Conservation (phyloP, 306 rosid genomes). For the Fragaria nilgerrensis region DNA sequence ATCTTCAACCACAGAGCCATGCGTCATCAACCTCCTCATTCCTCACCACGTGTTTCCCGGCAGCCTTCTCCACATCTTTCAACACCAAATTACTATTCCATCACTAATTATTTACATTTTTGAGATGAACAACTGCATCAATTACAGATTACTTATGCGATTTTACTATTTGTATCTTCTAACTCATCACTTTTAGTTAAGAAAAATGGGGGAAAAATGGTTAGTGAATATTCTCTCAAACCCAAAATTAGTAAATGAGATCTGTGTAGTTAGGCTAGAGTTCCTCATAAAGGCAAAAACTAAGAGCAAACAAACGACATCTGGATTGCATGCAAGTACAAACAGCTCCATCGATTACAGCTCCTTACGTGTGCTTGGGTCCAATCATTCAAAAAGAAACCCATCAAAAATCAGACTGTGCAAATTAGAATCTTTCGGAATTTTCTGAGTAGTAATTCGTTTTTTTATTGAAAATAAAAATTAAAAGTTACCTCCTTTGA, state of each 20-base stretch:
- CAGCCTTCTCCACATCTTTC: not conserved
- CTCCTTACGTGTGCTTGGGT: not conserved
- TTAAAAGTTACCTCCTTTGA: conserved; percentile 13
- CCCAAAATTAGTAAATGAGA: not conserved
- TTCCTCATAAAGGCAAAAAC: not conserved
- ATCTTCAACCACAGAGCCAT: not conserved
- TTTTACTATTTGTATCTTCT: not conserved
- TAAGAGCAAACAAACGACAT: not conserved
- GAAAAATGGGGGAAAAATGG: not conserved
- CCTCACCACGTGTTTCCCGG: conserved; percentile 1
- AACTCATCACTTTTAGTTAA: too few relatives aligned
- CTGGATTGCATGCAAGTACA: conserved; percentile 12
- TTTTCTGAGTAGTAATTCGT: not conserved
- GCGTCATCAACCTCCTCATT: not conserved
- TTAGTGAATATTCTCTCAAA: not conserved
- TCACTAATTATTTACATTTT: not conserved
- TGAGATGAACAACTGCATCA: not conserved
- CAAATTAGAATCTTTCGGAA: not conserved
- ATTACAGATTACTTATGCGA: too few relatives aligned
- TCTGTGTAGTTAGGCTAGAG: not conserved
- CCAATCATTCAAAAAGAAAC: not conserved
- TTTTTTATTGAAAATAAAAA: conserved; percentile 7
- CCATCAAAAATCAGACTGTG: not conserved
- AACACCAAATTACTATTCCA: not conserved
- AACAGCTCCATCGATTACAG: not conserved